phyloP scores from a whole-genome alignment of 2,329 filamentous ascomycete species.

The Colletotrichum sp. region DNA sequence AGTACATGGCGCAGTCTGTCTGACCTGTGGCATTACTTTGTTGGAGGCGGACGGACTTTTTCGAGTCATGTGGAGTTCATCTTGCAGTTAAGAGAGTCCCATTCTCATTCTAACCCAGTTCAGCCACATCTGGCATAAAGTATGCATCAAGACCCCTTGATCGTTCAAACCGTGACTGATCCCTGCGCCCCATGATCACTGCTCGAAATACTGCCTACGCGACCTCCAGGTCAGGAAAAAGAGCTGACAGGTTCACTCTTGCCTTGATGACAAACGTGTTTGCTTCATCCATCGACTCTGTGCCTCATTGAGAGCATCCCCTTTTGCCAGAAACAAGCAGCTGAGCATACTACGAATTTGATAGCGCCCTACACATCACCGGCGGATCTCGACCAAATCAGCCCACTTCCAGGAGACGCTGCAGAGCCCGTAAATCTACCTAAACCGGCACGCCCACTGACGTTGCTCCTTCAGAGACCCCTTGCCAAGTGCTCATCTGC shows the following conservation, averaged over 20 bases:
- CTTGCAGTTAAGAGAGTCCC: background rate
- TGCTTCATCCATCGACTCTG: background rate
- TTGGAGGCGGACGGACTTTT: background rate
- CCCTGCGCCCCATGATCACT: conserved; percentile 2
- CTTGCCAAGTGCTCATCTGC: background rate
- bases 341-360: background rate
- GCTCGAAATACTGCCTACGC: background rate
- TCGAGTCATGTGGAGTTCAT: background rate
- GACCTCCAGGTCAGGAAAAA: background rate
- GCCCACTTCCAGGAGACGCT: background rate
- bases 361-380: background rate
- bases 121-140: background rate
- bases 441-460: background rate
- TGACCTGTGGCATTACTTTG: background rate
- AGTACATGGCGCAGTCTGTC: background rate
- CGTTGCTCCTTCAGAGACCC: background rate
- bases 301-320: background rate
- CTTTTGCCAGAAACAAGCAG: background rate
- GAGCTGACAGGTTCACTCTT: background rate
- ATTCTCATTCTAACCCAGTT: background rate
- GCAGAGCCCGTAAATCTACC: background rate
- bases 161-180: background rate
- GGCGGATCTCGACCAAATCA: background rate
- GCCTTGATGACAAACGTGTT: conserved; percentile 7
- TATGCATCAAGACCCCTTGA: conserved; percentile 5